Evolutionary conservation across 164 flowering plant genomes (phyloP), one percentile per base, ranked within the genome.

Genomic region (Chimonanthus praecox): DNA sequence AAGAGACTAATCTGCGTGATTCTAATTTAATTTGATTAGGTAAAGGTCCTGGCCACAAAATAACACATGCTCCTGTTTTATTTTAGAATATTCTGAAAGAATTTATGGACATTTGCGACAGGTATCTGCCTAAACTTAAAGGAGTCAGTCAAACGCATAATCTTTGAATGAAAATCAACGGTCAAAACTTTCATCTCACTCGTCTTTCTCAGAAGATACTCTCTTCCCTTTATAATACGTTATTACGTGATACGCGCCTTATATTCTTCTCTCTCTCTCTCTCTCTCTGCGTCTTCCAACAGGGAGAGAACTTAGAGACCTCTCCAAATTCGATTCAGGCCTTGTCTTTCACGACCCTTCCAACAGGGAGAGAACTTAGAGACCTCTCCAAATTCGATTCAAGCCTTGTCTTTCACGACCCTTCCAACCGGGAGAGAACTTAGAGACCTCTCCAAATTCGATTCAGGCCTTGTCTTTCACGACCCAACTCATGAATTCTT

Each of bases 91-190:
- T 33, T 33, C 33, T 33, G 33, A 33, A 33, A 33, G 33, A 33
- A 33, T 33, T 33, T 33, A 33, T 33, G 33, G 33, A 33, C 33
- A 33, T 33, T 33, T 33, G 33, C 33, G 33, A 33, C 33, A 1
- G 33, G 33, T 0, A 33, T 20, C 33, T 33, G 33, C 33, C 33
- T 33, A 33, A 33, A 33, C 33, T 33, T 16, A 33, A 21, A 11
- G 4, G 16, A 33, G 6, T 75, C 72, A 75, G 86, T 84, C 87
- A 87, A 85, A 83, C 77, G 65, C 82, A 79, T 81, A 75, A 65
- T 80, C 9, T 82, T 80, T 84, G 89, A 85, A 84, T 80, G 45
- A 69, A 63, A 62, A 68, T 75, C 66, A n/a, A 71, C 61, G 73
- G 73, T 71, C 78, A 71, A 71, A 66, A 65, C 58, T 46, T 71